Percentiles rank a stretch among this genome's conserved stretches.
Evolutionary conservation across 2,329 filamentous ascomycete genomes (phyloP).

Genomic region (Claviceps monticola): DNA sequence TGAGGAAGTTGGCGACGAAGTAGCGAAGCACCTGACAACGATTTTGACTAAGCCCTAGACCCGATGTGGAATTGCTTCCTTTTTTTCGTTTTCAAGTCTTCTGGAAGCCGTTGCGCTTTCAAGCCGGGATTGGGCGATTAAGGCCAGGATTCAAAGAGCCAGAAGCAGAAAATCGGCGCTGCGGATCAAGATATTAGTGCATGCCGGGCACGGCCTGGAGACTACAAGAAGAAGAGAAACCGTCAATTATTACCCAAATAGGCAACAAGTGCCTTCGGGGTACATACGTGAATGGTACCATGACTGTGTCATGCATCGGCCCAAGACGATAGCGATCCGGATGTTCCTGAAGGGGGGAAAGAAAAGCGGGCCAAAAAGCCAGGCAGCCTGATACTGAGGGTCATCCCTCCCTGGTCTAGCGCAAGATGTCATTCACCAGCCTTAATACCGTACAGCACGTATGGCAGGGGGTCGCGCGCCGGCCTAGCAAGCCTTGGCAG

Average conservation of each 20-base stretch:
- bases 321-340: background rate
- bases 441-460: background rate
- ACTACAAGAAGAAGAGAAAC: background rate
- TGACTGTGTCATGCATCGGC: background rate
- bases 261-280: background rate
- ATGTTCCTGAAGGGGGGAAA: background rate
- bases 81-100: background rate
- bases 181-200: background rate
- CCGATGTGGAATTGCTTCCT: background rate
- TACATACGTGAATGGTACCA: background rate
- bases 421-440: background rate
- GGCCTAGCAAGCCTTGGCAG: background rate
- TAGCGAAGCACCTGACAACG: slow-evolving; percentile 57
- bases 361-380: background rate
- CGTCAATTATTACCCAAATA: background rate
- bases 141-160: background rate
- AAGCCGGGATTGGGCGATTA: background rate
- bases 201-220: background rate
- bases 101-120: background rate
- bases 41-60: slow-evolving; percentile 20
- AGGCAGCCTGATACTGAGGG: background rate
- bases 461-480: background rate
- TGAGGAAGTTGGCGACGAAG: slow-evolving; percentile 59
- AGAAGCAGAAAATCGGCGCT: background rate
- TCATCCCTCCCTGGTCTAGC: background rate